A percentile compares a stretch with the other conserved stretches of the same genome.
Conservation (phyloP, 352 stramenopile species). For the Phytophthora pinifolia region DNA sequence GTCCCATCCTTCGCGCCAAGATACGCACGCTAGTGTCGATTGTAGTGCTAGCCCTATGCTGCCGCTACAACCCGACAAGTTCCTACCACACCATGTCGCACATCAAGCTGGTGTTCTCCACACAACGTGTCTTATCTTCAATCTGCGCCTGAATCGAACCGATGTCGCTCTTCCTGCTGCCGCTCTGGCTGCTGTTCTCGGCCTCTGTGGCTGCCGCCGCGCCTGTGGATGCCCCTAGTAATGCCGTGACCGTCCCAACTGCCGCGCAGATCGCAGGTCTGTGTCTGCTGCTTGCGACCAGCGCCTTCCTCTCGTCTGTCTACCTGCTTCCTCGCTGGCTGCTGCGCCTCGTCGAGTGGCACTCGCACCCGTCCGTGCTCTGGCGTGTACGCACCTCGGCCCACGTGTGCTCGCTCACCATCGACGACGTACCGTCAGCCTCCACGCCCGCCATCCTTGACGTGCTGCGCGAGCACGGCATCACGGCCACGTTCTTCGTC, state of each 20-base stretch:
- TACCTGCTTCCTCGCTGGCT: constrained; percentile 77
- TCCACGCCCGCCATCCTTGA: constrained; percentile 73
- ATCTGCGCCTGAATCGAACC: not conserved
- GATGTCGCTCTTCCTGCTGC: not conserved
- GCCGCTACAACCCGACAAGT: not conserved
- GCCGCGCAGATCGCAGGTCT: constrained; percentile 19
- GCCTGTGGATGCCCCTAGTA: not conserved
- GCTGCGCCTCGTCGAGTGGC: constrained; percentile 60
- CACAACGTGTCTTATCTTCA: constrained; percentile 2
- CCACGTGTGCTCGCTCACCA: constrained; percentile 69
- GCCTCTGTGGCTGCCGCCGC: not conserved
- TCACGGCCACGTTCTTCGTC: constrained; percentile 87
- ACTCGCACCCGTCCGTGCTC: constrained; percentile 73
- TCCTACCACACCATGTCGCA: too few species aligned
- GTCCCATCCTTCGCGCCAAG: too few species aligned
- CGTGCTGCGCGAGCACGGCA: constrained; percentile 52
- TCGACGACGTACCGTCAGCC: constrained; percentile 77
- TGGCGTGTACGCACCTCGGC: constrained; percentile 62
- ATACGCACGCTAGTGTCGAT: too few species aligned
- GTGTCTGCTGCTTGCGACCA: constrained; percentile 28
- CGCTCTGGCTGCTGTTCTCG: not conserved
- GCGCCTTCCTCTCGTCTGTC: constrained; percentile 45
- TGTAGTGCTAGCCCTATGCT: constrained; percentile 8
- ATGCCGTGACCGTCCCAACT: not conserved
- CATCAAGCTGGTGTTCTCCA: too few species aligned